A percentile compares a stretch with the other conserved stretches of the same genome.
Conservation (phyloP, 1,284 basidiomycete genomes). For the Trichosporon sp. region DNA sequence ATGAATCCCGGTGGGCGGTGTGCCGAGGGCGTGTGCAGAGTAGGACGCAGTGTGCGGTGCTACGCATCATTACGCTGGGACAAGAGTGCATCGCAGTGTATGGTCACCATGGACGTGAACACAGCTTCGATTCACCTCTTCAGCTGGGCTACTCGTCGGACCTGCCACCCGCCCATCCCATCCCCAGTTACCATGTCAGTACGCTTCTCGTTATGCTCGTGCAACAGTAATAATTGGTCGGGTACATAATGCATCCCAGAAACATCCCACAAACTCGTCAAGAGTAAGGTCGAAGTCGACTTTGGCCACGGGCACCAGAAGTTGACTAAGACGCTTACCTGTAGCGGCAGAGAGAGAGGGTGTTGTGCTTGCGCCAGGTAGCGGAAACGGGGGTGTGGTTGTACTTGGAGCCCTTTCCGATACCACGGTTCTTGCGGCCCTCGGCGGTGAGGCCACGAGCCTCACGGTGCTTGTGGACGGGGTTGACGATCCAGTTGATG, state of each 20-base stretch:
- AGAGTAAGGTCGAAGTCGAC: slow-evolving; percentile 2
- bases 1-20: background rate
- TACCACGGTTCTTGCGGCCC: slow-evolving; percentile 79
- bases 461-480: slow-evolving; percentile 98
- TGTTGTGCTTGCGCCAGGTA: slow-evolving; percentile 97
- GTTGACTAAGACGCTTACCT: slow-evolving; percentile 65
- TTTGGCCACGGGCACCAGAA: slow-evolving; percentile 26
- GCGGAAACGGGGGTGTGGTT: slow-evolving; percentile 90
- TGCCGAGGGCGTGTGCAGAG: background rate
- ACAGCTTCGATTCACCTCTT: too few relatives aligned
- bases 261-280: slow-evolving; percentile 14
- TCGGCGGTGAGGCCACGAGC: slow-evolving; percentile 94
- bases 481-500: slow-evolving; percentile 95
- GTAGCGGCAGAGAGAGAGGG: slow-evolving; percentile 96
- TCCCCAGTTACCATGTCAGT: background rate
- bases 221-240: background rate
- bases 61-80: background rate
- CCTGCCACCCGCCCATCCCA: too few relatives aligned
- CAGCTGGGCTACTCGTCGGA: too few relatives aligned
- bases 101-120: too few relatives aligned
- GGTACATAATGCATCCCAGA: slow-evolving; percentile 21
- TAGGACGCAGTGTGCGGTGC: background rate
- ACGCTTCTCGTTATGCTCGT: background rate
- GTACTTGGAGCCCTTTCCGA: slow-evolving; percentile 94
- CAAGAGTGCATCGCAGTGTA: too few relatives aligned